Base-by-base conservation (phyloP, 768 basidiomycete species). In the Pisolithus tinctorius region DNA sequence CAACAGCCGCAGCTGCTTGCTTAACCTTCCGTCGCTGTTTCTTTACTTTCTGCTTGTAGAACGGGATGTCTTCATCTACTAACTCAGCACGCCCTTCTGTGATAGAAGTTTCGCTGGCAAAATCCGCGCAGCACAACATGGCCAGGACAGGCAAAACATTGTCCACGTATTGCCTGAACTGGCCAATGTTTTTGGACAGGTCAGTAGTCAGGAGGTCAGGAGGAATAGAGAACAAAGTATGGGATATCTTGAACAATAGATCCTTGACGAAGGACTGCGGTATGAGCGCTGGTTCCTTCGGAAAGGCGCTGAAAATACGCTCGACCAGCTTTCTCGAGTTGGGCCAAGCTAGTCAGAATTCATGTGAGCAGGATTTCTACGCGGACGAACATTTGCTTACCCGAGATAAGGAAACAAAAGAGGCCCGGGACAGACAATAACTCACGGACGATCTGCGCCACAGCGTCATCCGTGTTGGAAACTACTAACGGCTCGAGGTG, bases 241-340 rank as follows among this genome's bases (percentile, higher is more conserved):
- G 52, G 3, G 66, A 64, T 34, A 73, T 50, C 23, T 54, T 50
- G 11, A 37, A 55, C 37, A 72, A 56, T 29, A 73, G 47, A 23
- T 42, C 51, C 17, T 29, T 45, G 13, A 58, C 50, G 31, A 20
- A 50, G 3, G 71, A 70, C 2, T 42, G 5, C 13, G 45, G 49
- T 43, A 66, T 59, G 14, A 51, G 57, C 16, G 55, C 55, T 6
- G 61, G 53, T 39, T 57, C 57, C 0, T 44, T 50, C 1, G 73
- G 74, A 48, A 71, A 75, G 16, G 52, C 49, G 16, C 63, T 54
- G 14, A 74, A n/a, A 23, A 76, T 67, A 60, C 58, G 67, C 40
- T 31, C 17, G 42, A 58, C 52, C 20, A 71, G 23, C 14, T 31
- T 11, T 27, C 27, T 44, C 16, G 42, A 47, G 16, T 34, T 50